Base-by-base conservation (phyloP, 139 green algal genomes). In the Chlamydomonas incerta region DNA sequence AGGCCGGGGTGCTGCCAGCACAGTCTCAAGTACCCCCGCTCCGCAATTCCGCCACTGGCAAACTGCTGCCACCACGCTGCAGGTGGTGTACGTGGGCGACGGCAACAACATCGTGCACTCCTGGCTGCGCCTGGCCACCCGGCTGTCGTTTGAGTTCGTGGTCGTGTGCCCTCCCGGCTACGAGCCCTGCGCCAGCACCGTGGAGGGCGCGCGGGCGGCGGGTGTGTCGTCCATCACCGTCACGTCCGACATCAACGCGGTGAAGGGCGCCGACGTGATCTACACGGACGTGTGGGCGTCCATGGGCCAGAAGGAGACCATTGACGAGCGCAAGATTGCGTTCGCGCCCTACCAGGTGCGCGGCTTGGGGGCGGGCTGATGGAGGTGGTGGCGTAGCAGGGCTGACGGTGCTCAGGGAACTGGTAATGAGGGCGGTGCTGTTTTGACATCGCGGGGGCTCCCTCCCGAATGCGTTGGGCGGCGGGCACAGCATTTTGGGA, bases 101-200 rank as follows among this genome's bases (percentile, higher is more conserved):
- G 98, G 98, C 86, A 99, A 99, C 93, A 99, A 99, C 94, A 99
- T 99, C 76, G 96, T 97, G n/a, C 83, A 99, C 93, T 97, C 93
- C 24, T 99, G 96, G 97, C 86, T 99, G 67, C 92, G 96, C 28
- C 91, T 99, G 34, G 96, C 98, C 35, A 91, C 90, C 9, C 89
- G 93, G 3, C 92, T 99, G 29, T 90, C 93, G 21, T 96, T 99
- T 86, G 94, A 99, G 68, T 98, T 99, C 81, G 94, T 99, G 13
- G 98, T 94, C 88, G 94, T 93, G 9, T 99, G 97, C 88, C 98
- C 98, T 0, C 82, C 96, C 65, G 97, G 96, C 35, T 98, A 97
- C 82, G 95, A 98, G 87, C 98, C 98, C 23, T 97, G 99, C 87
- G 50, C 86, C 21, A 95, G 81, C n/a, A 99, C 97, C 0, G 81